These are phyloP conservation scores for Pseudogymnoascus sp. DNA, from an alignment of 2,329 filamentous ascomycete species.

Conservation along the genomic window DNA sequence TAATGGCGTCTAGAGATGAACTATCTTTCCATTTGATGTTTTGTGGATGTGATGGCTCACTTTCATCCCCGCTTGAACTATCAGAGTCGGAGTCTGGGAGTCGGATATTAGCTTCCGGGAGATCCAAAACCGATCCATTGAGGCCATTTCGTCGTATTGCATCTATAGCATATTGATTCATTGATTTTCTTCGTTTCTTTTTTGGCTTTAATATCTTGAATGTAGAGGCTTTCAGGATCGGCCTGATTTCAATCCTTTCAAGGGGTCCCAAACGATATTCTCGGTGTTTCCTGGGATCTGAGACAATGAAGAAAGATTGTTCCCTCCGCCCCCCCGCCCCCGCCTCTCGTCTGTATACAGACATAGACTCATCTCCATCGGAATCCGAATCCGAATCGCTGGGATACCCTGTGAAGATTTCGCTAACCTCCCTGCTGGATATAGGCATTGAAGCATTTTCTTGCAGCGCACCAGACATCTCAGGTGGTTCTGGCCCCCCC, in stretches of 20 bases:
- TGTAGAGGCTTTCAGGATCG: not conserved
- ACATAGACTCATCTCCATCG: not conserved
- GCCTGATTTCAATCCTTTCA: not conserved
- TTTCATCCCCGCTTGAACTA: not conserved
- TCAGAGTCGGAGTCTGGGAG: constrained; percentile 9
- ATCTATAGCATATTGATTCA: constrained; percentile 1
- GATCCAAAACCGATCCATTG: not conserved
- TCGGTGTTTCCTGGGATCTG: not conserved
- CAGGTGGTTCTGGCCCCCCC: not conserved
- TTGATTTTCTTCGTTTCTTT: not conserved
- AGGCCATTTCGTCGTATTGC: not conserved
- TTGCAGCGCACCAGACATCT: not conserved
- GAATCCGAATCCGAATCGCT: not conserved
- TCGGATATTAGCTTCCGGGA: not conserved
- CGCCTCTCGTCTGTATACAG: not conserved
- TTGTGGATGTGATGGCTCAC: not conserved
- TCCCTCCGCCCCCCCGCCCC: not conserved
- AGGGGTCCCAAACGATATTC: not conserved
- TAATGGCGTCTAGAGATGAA: not conserved
- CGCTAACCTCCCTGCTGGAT: not conserved
- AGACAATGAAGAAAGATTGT: not conserved
- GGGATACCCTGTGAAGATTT: not conserved
- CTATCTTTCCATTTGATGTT: not conserved
- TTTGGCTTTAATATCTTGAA: not conserved
- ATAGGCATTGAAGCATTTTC: not conserved